Evolutionary conservation across 2,329 filamentous ascomycete species (phyloP).

Genomic region (Talaromyces pinophilus): DNA sequence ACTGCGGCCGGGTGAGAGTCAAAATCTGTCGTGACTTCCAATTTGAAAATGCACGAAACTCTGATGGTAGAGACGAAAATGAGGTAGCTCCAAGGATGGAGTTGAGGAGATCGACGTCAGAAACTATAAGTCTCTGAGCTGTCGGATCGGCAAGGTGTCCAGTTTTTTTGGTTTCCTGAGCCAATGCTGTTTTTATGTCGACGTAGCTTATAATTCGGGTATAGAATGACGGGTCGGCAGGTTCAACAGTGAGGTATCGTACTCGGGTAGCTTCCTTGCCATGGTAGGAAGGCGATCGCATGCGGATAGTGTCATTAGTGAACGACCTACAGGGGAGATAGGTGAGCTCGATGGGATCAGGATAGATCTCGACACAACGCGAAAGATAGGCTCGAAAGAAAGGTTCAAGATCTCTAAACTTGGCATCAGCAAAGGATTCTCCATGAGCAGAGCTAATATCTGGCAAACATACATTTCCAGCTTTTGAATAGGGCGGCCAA

Average conservation of each 20-base stretch:
- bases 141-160: slow-evolving; percentile 5
- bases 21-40: not conserved
- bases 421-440: not conserved
- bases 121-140: not conserved
- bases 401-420: slow-evolving; percentile 4
- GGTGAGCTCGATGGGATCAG: not conserved
- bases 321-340: slow-evolving; percentile 16
- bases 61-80: not conserved
- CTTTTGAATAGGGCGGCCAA: slow-evolving; percentile 10
- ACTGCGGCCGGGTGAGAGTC: not conserved
- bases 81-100: not conserved
- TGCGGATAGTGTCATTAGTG: not conserved
- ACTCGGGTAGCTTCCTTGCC: not conserved
- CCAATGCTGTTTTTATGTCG: not conserved
- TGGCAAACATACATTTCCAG: slow-evolving; percentile 2
- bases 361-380: not conserved
- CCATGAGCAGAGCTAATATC: not conserved
- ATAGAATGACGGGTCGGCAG: slow-evolving; percentile 9
- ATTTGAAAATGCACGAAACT: not conserved
- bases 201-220: slow-evolving; percentile 11
- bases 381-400: slow-evolving; percentile 12
- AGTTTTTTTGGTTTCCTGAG: not conserved
- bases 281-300: slow-evolving; percentile 4
- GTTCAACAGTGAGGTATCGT: slow-evolving; percentile 6
- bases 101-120: not conserved